These are phyloP conservation scores for Hymenoscyphus infarciens DNA, from an alignment of 2,329 filamentous ascomycete species.

Conservation along the genomic window DNA sequence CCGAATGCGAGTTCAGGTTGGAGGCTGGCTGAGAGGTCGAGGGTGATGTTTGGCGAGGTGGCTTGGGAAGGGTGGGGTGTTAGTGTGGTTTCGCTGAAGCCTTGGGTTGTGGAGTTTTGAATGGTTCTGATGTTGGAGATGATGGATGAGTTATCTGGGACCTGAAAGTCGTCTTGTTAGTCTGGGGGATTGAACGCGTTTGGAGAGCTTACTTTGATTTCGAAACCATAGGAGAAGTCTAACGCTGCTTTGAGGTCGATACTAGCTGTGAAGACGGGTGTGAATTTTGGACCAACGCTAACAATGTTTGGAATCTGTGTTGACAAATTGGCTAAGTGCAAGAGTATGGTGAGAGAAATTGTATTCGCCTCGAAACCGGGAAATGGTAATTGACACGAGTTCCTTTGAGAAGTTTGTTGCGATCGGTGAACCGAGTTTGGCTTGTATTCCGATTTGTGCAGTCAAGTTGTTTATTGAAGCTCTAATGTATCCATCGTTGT, in stretches of 20 bases:
- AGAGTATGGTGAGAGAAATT: too few species aligned
- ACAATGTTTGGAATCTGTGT: conserved; percentile 11
- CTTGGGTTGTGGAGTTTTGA: conserved; percentile 7
- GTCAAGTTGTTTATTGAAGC: conserved; percentile 12
- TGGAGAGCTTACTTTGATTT: neutral
- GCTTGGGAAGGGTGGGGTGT: conserved; percentile 13
- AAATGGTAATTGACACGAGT: conserved; percentile 7
- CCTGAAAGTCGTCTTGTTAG: neutral
- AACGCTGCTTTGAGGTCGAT: conserved; percentile 9
- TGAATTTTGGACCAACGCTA: conserved; percentile 13
- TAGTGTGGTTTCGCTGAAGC: conserved; percentile 11
- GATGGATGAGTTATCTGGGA: conserved; percentile 16
- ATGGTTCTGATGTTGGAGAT: conserved; percentile 11
- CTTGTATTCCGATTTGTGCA: conserved; percentile 13
- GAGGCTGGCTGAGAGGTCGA: conserved; percentile 10
- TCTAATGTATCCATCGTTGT: conserved; percentile 13
- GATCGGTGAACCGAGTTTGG: neutral
- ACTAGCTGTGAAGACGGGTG: conserved; percentile 9
- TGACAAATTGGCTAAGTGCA: too few species aligned
- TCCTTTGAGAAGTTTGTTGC: conserved; percentile 8
- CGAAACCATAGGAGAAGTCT: conserved; percentile 15
- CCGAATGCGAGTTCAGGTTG: conserved; percentile 12
- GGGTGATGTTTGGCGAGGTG: conserved; percentile 10
- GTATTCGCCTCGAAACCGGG: conserved; percentile 7
- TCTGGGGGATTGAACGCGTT: too few species aligned